Evolutionary conservation across 371 early-diverging fungal genomes (phyloP).

Genomic region (Chytridium lagenaria): DNA sequence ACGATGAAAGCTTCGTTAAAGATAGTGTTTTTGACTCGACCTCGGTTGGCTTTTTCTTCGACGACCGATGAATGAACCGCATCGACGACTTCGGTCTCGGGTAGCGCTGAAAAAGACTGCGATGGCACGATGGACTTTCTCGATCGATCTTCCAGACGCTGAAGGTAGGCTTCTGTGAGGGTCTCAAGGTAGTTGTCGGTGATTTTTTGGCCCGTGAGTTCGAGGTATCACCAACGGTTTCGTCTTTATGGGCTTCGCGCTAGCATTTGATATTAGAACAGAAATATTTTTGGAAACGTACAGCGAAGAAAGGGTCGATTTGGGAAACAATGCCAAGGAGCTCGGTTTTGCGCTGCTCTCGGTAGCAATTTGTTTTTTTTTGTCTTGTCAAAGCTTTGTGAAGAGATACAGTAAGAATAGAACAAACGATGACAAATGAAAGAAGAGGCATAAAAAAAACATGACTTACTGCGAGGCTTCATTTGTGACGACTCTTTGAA

Average conservation of each 20-base stretch:
- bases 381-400: constrained; percentile 15
- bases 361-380: constrained; percentile 27
- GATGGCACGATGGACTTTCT: background rate
- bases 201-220: constrained; percentile 41
- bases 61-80: too few species aligned
- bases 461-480: constrained; percentile 22
- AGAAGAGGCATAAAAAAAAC: too few species aligned
- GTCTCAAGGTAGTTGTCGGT: constrained; percentile 26
- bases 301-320: constrained; percentile 45
- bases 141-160: constrained; percentile 26
- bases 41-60: too few species aligned
- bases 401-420: background rate
- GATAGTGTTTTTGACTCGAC: too few species aligned
- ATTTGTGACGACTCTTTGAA: constrained; percentile 32
- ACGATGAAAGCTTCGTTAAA: too few species aligned
- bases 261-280: background rate
- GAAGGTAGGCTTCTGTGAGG: constrained; percentile 30
- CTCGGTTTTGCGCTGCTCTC: constrained; percentile 35
- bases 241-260: background rate
- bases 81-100: too few species aligned
- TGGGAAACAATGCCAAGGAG: constrained; percentile 27
- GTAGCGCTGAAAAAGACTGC: too few species aligned
- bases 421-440: background rate
- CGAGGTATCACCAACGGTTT: constrained; percentile 37
- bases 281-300: constrained; percentile 4